A percentile compares a stretch with the other conserved stretches of the same genome.
phyloP scores from a whole-genome alignment of 2,329 filamentous ascomycete genomes.

The Diaporthe longicolla region DNA sequence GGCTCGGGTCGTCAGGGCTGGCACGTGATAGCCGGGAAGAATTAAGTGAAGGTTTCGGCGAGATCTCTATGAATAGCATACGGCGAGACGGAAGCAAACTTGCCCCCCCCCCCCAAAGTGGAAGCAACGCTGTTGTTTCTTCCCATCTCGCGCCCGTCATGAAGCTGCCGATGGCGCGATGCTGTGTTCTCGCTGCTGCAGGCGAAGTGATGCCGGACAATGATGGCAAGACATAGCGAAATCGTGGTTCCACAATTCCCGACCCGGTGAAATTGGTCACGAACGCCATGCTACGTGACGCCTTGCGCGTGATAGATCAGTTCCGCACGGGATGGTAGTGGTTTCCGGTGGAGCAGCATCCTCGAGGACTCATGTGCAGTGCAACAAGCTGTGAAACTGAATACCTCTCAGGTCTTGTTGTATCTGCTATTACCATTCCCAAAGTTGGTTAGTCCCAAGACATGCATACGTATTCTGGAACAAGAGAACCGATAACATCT shows the following conservation, averaged over 20 bases:
- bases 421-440: neutral
- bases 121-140: neutral
- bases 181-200: neutral
- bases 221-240: conserved; percentile 5
- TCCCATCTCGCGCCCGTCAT: neutral
- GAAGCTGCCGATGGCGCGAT: neutral
- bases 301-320: conserved; percentile 13
- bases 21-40: neutral
- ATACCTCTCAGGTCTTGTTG: neutral
- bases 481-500: neutral
- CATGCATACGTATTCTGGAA: conserved; percentile 1
- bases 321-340: neutral
- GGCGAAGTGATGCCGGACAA: neutral
- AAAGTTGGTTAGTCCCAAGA: conserved; percentile 3
- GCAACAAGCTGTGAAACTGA: neutral
- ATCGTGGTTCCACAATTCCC: neutral
- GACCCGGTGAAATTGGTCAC: neutral
- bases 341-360: neutral
- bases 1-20: neutral
- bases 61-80: conserved; percentile 2
- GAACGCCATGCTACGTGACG: conserved; percentile 4
- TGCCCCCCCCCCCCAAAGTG: neutral
- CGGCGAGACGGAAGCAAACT: neutral
- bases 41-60: neutral
- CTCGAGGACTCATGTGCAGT: neutral